A percentile compares a stretch with the other conserved stretches of the same genome.
These are phyloP conservation scores for Globisporangium alternatum DNA, from an alignment of 352 stramenopile genomes.

Conservation along the genomic window DNA sequence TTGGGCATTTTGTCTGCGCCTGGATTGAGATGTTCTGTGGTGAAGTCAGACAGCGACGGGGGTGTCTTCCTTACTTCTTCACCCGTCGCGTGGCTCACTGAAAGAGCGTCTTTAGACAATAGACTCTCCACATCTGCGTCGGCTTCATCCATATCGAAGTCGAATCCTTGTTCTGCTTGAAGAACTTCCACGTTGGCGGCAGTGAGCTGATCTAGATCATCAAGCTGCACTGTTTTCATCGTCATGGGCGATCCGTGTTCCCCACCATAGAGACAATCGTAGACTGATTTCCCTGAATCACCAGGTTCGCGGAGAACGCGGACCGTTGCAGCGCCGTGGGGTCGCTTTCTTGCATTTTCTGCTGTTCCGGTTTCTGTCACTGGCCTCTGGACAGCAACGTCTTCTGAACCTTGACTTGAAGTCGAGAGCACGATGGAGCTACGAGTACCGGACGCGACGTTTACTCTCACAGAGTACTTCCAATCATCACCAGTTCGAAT, in stretches of 20 bases:
- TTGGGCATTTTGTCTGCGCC: background rate
- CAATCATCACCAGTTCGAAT: conserved; percentile 1
- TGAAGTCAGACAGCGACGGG: background rate
- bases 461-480: conserved; percentile 31
- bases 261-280: conserved; percentile 29
- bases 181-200: background rate
- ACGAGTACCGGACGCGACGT: conserved; percentile 25
- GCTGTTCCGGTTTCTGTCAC: background rate
- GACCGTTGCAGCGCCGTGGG: conserved; percentile 13
- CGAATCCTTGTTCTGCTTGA: background rate
- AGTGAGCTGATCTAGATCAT: background rate
- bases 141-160: conserved; percentile 7
- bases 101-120: background rate
- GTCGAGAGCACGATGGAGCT: conserved; percentile 20
- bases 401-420: conserved; percentile 1
- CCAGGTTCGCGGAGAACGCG: conserved; percentile 39
- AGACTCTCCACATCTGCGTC: background rate
- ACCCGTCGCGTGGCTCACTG: background rate
- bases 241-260: background rate
- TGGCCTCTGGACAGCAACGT: background rate
- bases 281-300: conserved; percentile 27
- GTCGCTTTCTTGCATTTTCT: background rate
- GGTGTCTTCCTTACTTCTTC: background rate
- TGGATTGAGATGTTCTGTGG: background rate
- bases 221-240: background rate